A percentile compares a stretch with the other conserved stretches of the same genome.
phyloP scores from a whole-genome alignment of 2,329 filamentous ascomycete species.

The Pseudogymnoascus pannorum region DNA sequence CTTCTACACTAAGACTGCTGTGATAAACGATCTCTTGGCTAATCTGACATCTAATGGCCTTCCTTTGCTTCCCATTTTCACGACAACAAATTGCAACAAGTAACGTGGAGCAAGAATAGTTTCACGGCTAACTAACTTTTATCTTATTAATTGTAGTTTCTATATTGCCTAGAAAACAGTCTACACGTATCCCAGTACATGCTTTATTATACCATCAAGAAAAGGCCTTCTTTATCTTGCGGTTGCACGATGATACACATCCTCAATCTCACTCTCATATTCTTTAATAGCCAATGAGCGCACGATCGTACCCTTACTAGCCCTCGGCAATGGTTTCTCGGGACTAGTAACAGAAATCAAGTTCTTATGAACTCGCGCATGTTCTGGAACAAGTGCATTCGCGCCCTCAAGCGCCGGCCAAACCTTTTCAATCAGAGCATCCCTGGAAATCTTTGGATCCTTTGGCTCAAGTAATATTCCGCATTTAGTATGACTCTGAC shows the following conservation, averaged over 20 bases:
- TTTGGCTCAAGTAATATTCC: conserved; percentile 17
- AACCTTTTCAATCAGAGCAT: conserved; percentile 13
- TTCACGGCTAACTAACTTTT: too few relatives aligned
- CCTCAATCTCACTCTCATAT: conserved; percentile 14
- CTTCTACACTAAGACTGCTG: neutral
- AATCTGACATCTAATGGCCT: neutral
- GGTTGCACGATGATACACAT: conserved; percentile 10
- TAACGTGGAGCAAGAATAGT: neutral
- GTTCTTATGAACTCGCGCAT: conserved; percentile 15
- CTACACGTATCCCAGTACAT: neutral
- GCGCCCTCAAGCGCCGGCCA: conserved; percentile 17
- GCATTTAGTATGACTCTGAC: conserved; percentile 20
- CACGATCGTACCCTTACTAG: conserved; percentile 16
- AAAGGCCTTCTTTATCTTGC: neutral
- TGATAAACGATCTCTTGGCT: neutral
- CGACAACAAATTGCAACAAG: neutral
- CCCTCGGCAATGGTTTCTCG: conserved; percentile 14
- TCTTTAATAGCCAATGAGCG: conserved; percentile 9
- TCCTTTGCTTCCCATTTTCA: neutral
- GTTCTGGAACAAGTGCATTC: conserved; percentile 16
- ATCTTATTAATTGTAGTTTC: neutral
- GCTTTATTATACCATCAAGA: neutral
- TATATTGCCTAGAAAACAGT: neutral
- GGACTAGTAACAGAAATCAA: conserved; percentile 14
- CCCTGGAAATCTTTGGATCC: neutral